Conservation (phyloP, 192 early-diverging fungal species). For the Backusella circina region DNA sequence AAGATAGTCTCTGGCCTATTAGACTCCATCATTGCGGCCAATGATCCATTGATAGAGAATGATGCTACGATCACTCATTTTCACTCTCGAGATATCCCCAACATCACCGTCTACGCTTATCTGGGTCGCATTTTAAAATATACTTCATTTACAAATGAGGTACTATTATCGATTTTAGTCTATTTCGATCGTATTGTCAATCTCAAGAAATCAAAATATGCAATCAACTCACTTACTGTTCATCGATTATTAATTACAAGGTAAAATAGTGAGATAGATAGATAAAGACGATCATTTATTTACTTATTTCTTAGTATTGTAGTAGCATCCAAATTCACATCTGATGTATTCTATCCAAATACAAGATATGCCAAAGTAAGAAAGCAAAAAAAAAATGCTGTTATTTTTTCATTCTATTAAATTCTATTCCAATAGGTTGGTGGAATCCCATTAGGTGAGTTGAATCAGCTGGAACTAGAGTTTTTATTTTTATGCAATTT, state of each 20-base stretch:
- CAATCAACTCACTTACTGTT: constrained; percentile 63
- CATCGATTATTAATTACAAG: constrained; percentile 61
- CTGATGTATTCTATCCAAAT: constrained; percentile 73
- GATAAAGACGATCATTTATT: background rate
- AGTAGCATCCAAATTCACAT: constrained; percentile 72
- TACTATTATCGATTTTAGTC: constrained; percentile 61
- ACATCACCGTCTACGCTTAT: constrained; percentile 64
- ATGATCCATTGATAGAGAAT: constrained; percentile 38
- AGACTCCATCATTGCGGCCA: constrained; percentile 46
- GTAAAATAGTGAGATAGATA: no score
- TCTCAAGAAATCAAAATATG: constrained; percentile 47
- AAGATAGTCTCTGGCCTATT: constrained; percentile 45
- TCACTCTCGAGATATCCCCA: constrained; percentile 66
- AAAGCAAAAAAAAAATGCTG: no score
- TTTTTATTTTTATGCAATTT: constrained; percentile 69
- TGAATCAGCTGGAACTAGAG: constrained; percentile 76
- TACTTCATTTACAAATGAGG: constrained; percentile 64
- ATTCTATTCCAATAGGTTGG: constrained; percentile 48
- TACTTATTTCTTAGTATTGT: constrained; percentile 43
- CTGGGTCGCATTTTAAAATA: constrained; percentile 65
- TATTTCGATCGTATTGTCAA: constrained; percentile 67
- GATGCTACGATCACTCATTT: constrained; percentile 52
- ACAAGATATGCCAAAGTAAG: constrained; percentile 66
- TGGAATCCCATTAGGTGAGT: constrained; percentile 62
- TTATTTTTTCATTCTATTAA: background rate